Evolutionary conservation across 1,139 yeast genomes (phyloP).

Genomic region (Saccharomyces uvarum): DNA sequence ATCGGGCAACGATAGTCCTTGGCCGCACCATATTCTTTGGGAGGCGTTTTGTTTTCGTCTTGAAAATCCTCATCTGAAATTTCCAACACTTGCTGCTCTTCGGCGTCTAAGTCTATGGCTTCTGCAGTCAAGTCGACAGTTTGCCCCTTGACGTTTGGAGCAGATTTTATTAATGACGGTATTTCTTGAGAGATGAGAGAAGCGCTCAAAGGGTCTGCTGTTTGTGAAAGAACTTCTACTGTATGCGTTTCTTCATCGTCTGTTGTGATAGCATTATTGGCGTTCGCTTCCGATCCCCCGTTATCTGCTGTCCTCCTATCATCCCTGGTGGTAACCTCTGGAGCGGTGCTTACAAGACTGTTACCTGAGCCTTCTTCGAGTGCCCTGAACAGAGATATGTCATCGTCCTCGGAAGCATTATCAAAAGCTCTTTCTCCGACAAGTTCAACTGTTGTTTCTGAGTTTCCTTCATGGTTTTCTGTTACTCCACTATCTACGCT

Average conservation of each 20-base stretch:
- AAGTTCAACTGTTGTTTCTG: neutral
- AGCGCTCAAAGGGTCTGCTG: neutral
- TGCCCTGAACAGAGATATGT: neutral
- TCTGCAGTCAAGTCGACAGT: constrained; percentile 7
- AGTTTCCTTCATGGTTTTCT: neutral
- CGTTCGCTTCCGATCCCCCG: neutral
- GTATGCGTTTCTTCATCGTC: constrained; percentile 5
- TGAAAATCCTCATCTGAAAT: constrained; percentile 20
- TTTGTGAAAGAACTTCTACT: constrained; percentile 1
- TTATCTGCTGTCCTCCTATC: neutral
- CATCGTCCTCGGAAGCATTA: neutral
- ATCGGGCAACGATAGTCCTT: constrained; percentile 42
- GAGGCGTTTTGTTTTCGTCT: constrained; percentile 10
- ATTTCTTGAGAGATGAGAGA: neutral
- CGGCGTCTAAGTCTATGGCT: constrained; percentile 17
- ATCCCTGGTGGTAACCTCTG: neutral
- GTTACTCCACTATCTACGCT: neutral
- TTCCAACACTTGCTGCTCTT: constrained; percentile 29
- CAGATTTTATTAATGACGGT: neutral
- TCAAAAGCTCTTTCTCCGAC: neutral
- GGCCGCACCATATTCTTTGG: constrained; percentile 22
- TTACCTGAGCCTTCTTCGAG: neutral
- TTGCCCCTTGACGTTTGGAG: neutral
- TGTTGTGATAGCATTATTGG: neutral
- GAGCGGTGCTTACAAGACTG: neutral